These are phyloP conservation scores for Olyra latifolia DNA, from an alignment of 176 grass and related monocot genomes.

Conservation along the genomic window DNA sequence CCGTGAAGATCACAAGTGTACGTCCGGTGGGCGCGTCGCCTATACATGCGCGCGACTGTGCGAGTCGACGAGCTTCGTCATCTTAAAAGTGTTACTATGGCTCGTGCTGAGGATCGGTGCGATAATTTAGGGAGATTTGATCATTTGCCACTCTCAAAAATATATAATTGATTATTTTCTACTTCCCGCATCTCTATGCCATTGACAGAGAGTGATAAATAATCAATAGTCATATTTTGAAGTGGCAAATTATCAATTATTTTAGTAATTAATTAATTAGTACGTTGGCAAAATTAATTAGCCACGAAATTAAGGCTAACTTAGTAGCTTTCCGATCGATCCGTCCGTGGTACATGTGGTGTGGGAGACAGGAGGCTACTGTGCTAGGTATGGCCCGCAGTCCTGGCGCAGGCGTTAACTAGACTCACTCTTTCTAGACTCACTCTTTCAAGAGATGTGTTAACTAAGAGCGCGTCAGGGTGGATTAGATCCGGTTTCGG, in stretches of 20 bases:
- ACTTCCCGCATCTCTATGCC: too few relatives aligned
- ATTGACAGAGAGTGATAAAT: too few relatives aligned
- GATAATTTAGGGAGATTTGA: too few relatives aligned
- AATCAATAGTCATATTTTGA: too few relatives aligned
- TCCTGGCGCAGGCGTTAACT: too few relatives aligned
- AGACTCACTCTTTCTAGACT: too few relatives aligned
- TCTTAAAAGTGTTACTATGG: background rate
- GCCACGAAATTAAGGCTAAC: too few relatives aligned
- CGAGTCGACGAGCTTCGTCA: background rate
- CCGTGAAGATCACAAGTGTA: background rate
- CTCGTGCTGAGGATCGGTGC: background rate
- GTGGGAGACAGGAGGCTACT: background rate
- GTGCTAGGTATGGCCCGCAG: background rate
- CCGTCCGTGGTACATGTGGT: constrained; percentile 9
- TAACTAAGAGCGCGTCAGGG: background rate
- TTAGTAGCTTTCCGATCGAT: background rate
- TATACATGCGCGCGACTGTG: background rate
- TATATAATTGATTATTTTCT: too few relatives aligned
- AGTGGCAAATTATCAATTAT: too few relatives aligned
- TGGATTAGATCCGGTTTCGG: background rate
- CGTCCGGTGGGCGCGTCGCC: background rate
- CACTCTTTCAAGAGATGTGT: background rate
- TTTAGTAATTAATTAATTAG: too few relatives aligned
- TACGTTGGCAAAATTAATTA: background rate
- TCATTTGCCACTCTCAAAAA: too few relatives aligned